Conservation (phyloP, 805 yeast species). For the Hanseniaspora lindneri region DNA sequence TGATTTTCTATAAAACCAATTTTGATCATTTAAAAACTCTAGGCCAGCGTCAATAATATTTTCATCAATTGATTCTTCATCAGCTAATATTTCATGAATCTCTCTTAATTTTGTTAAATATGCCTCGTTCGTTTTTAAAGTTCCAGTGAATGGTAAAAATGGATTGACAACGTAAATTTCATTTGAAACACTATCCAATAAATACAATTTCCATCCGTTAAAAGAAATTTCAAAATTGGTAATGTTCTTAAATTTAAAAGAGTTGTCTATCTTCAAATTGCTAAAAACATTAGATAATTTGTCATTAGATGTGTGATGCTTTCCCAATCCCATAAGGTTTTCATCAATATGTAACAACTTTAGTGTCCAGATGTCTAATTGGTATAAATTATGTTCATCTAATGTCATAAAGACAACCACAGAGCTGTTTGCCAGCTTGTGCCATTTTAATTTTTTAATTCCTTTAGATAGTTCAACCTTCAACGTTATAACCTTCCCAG, state of each 20-base stretch:
- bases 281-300: not conserved
- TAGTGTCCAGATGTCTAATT: slow-evolving; percentile 22
- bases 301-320: not conserved
- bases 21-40: not conserved
- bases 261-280: not conserved
- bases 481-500: slow-evolving; percentile 12
- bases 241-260: slow-evolving; percentile 15
- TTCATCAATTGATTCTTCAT: not conserved
- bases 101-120: not conserved
- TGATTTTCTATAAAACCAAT: not conserved
- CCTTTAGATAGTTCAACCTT: not conserved
- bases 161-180: slow-evolving; percentile 54
- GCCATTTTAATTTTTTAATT: slow-evolving; percentile 37
- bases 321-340: not conserved
- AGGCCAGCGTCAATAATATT: not conserved
- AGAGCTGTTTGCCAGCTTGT: slow-evolving; percentile 24
- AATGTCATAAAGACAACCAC: slow-evolving; percentile 9
- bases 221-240: slow-evolving; percentile 24
- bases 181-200: slow-evolving; percentile 40
- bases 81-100: not conserved
- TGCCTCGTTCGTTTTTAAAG: not conserved
- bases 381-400: slow-evolving; percentile 21
- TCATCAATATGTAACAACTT: not conserved
- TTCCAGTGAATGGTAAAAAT: slow-evolving; percentile 37
- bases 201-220: slow-evolving; percentile 43